These are phyloP conservation scores for Ambispora gerdemannii DNA, from an alignment of 192 early-diverging fungal species.

Conservation along the genomic window DNA sequence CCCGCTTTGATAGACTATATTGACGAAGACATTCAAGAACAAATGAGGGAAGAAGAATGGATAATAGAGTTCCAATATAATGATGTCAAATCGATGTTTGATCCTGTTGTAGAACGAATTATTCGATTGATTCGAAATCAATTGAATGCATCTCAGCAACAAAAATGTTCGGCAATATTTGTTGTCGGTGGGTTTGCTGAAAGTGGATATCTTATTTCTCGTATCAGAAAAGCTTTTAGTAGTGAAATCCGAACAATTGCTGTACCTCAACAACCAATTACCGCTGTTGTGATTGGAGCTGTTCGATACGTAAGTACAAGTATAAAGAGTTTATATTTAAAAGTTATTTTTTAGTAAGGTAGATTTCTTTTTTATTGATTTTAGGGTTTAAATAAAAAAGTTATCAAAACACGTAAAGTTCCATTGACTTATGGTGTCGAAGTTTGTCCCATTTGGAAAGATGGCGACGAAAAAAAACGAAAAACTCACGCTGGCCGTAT, in stretches of 20 bases:
- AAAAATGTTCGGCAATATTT: constrained; percentile 43
- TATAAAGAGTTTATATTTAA: no score
- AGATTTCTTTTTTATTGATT: not conserved
- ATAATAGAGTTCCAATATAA: not conserved
- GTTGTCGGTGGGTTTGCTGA: constrained; percentile 48
- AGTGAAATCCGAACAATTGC: constrained; percentile 38
- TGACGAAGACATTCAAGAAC: not conserved
- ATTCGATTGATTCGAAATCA: not conserved
- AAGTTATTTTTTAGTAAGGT: not conserved
- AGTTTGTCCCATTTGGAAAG: not conserved
- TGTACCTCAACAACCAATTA: constrained; percentile 49
- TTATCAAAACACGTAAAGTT: not conserved
- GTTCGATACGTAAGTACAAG: constrained; percentile 40
- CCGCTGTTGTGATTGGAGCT: constrained; percentile 51
- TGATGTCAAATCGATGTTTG: constrained; percentile 2
- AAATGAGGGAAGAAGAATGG: not conserved
- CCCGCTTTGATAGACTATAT: not conserved
- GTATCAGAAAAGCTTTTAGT: constrained; percentile 47
- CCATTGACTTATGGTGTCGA: constrained; percentile 9
- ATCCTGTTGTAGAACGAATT: not conserved
- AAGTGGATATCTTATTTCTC: constrained; percentile 44
- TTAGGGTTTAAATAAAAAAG: not conserved
- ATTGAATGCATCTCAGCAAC: constrained; percentile 3
- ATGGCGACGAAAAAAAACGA: not conserved
- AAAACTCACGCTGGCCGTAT: not conserved